A percentile compares a stretch with the other conserved stretches of the same genome.
phyloP scores from a whole-genome alignment of 1,139 yeast genomes.

The Suhomyces kunorum region DNA sequence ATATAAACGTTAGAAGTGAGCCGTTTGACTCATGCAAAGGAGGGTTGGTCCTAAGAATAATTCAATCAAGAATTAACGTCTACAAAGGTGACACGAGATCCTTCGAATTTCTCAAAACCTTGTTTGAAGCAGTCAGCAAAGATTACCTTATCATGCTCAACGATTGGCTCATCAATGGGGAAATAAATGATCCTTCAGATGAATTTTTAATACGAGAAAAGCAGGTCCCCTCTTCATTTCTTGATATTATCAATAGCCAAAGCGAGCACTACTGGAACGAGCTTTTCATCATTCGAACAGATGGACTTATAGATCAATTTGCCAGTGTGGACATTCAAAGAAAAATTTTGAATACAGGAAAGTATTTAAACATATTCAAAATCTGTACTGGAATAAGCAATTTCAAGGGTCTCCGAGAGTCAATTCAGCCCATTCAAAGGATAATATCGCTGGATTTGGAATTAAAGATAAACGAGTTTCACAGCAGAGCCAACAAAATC shows the following conservation, averaged over 20 bases:
- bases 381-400: slow-evolving; percentile 52
- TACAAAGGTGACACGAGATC: slow-evolving; percentile 70
- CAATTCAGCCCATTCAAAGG: slow-evolving; percentile 31
- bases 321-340: slow-evolving; percentile 53
- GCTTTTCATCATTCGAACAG: slow-evolving; percentile 70
- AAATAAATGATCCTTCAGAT: slow-evolving; percentile 72
- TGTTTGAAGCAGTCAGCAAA: slow-evolving; percentile 61
- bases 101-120: slow-evolving; percentile 46
- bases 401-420: slow-evolving; percentile 32
- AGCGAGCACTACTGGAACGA: slow-evolving; percentile 88
- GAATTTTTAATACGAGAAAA: slow-evolving; percentile 74
- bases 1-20: slow-evolving; percentile 54
- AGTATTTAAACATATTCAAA: slow-evolving; percentile 72
- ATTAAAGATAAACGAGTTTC: slow-evolving; percentile 61
- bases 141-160: slow-evolving; percentile 72
- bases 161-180: slow-evolving; percentile 76
- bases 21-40: slow-evolving; percentile 64
- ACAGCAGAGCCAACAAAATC: slow-evolving; percentile 65
- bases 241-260: slow-evolving; percentile 46
- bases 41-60: slow-evolving; percentile 60
- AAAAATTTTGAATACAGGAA: slow-evolving; percentile 80
- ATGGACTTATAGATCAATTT: slow-evolving; percentile 74
- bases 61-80: slow-evolving; percentile 58
- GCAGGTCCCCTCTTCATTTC: slow-evolving; percentile 30
- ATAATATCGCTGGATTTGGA: slow-evolving; percentile 63